Conservation (phyloP, 2,329 filamentous ascomycete genomes). For the Microsporum audouinii region DNA sequence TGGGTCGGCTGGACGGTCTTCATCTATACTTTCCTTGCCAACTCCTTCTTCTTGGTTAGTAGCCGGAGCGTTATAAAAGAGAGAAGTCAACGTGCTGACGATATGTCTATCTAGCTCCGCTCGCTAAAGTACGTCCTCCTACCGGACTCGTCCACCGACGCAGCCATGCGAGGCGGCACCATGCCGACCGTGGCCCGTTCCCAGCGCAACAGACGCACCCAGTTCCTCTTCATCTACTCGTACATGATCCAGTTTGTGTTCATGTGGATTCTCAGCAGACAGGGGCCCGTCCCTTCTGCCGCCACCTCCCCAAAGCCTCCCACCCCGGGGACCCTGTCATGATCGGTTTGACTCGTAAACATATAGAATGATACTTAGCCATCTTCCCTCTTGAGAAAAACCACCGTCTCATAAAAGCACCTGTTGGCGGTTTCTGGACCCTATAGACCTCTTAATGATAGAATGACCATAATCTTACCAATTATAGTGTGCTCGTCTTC, state of each 20-base stretch:
- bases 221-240: slow-evolving; percentile 88
- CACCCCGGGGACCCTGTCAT: not conserved
- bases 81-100: not conserved
- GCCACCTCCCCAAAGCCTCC: not conserved
- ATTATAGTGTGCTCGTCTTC: too few relatives aligned
- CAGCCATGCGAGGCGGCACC: slow-evolving; percentile 46
- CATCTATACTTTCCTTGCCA: slow-evolving; percentile 81
- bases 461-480: not conserved
- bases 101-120: slow-evolving; percentile 52
- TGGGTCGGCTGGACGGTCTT: slow-evolving; percentile 87
- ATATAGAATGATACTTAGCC: not conserved
- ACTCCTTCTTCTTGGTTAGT: slow-evolving; percentile 85
- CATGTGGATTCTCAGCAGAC: slow-evolving; percentile 68
- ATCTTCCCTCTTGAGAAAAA: not conserved
- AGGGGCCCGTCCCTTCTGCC: slow-evolving; percentile 33
- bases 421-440: not conserved
- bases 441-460: not conserved
- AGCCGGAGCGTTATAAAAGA: not conserved
- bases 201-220: slow-evolving; percentile 76
- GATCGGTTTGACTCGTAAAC: not conserved
- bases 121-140: slow-evolving; percentile 93
- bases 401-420: not conserved
- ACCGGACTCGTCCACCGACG: slow-evolving; percentile 62
- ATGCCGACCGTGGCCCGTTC: slow-evolving; percentile 66
- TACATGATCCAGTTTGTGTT: slow-evolving; percentile 89